phyloP scores from a whole-genome alignment of 495 filamentous ascomycete genomes.

The Elasticomyces elasticus region DNA sequence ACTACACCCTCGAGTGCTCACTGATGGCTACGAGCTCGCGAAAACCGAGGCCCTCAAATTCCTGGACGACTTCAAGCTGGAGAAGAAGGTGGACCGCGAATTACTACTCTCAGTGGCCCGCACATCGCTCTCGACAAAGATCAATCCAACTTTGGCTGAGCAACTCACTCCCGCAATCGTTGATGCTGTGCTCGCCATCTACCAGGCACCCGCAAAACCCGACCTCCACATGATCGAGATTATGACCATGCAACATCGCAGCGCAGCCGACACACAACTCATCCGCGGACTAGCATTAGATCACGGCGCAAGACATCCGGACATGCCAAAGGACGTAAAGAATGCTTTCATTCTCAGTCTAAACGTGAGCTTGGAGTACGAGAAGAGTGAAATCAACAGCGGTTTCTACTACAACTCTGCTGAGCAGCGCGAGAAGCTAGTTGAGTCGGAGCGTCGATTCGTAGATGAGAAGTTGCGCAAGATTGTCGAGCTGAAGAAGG shows the following conservation, averaged over 20 bases:
- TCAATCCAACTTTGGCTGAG: slow-evolving; percentile 78
- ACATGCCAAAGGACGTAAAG: slow-evolving; percentile 94
- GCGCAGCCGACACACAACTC: slow-evolving; percentile 88
- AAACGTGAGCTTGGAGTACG: slow-evolving; percentile 96
- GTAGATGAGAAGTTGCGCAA: slow-evolving; percentile 95
- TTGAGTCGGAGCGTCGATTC: slow-evolving; percentile 91
- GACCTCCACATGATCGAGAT: slow-evolving; percentile 99
- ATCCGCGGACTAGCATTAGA: slow-evolving; percentile 89
- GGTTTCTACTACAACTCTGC: slow-evolving; percentile 98
- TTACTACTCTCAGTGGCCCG: slow-evolving; percentile 87
- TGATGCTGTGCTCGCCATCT: slow-evolving; percentile 90
- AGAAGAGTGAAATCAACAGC: slow-evolving; percentile 98
- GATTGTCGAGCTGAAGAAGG: slow-evolving; percentile 96
- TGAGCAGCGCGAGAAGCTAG: slow-evolving; percentile 91
- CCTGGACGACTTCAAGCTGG: slow-evolving; percentile 85
- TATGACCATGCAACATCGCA: slow-evolving; percentile 99
- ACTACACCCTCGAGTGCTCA: slow-evolving; percentile 90
- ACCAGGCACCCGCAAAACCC: slow-evolving; percentile 78
- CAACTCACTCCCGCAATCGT: slow-evolving; percentile 88
- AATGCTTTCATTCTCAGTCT: slow-evolving; percentile 92
- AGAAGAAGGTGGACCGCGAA: slow-evolving; percentile 79
- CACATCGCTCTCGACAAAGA: slow-evolving; percentile 88
- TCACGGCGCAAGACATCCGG: slow-evolving; percentile 91
- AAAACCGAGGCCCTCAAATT: slow-evolving; percentile 94
- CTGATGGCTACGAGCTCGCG: slow-evolving; percentile 94